Evolutionary conservation across 331 rosid genomes (phyloP), one percentile per base, ranked within the genome.

Genomic region (Telfairia occidentalis): DNA sequence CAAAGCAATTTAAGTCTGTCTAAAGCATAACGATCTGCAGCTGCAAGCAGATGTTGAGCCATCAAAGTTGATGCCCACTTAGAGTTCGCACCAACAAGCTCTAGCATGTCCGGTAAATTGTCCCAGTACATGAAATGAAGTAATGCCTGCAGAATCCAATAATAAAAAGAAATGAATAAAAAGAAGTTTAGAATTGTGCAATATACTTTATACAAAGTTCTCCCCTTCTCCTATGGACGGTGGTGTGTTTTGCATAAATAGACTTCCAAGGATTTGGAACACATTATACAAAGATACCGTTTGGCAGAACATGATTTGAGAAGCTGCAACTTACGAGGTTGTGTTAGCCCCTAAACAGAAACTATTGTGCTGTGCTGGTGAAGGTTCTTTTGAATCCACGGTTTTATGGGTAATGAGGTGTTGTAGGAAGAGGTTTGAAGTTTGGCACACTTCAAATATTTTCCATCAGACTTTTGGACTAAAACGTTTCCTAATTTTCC

Each of bases 41-140:
- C 93, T 78, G 98, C 97, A 85, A 92, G 85, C 43, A 92, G 88
- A 90, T 92, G 96, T 79, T 92, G 98, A 85, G 90, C 91, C 97
- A 92, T 86, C 79, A 89, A 88, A 53, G 89, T 84, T 81, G 67
- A 82, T 37, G 98, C 82, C 87, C 98, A 92, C 80, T 83, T 64
- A 38, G 85, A 82, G 57, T 79, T 76, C 52, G 87, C 86, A 74
- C 89, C 92, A 87, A 83, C 88, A 72, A 86, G 86, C 50, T 92
- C 96, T 9, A 71, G 82, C 40, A 85, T 79, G 46, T 85, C 90
- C 61, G 97, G 98, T 69, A 92, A 87, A 66, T 75, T 83, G 87
- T 92, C 98, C 1, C 90, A 67, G 85, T 92, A 92, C 65, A 92
- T 83, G 83, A 84, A 92, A 76, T 87, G 90, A 80, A 92, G 98